Evolutionary conservation across 2,329 filamentous ascomycete species (phyloP).

Genomic region (Parascedosporium putredinis): DNA sequence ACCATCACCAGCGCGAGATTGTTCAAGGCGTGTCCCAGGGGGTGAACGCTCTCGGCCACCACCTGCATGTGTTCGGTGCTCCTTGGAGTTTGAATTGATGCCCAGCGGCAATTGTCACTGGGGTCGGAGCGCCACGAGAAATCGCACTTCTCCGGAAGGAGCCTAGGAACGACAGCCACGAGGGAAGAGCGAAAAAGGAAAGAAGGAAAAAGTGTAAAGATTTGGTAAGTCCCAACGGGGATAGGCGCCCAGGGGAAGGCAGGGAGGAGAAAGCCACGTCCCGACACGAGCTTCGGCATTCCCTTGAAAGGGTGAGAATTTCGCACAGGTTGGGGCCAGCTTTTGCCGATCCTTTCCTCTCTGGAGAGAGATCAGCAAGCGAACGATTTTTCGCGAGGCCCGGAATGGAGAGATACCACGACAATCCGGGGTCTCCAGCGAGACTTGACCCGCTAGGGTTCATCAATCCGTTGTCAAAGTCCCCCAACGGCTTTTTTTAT

Average conservation of each 20-base stretch:
- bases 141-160: background rate
- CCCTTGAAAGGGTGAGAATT: background rate
- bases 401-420: background rate
- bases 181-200: background rate
- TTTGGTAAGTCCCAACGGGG: no score
- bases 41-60: background rate
- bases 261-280: background rate
- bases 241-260: background rate
- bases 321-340: background rate
- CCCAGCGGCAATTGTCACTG: background rate
- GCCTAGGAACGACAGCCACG: background rate
- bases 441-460: background rate
- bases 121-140: background rate
- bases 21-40: background rate
- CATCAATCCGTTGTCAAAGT: background rate
- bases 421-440: background rate
- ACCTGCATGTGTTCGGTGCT: background rate
- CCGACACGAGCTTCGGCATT: background rate
- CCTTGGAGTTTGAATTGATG: no score
- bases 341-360: background rate
- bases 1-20: background rate
- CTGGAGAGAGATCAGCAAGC: background rate
- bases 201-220: background rate
- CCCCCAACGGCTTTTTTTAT: background rate
- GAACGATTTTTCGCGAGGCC: background rate